Base-by-base conservation (phyloP, 495 filamentous ascomycete species). In the Coniosporium apollinis region DNA sequence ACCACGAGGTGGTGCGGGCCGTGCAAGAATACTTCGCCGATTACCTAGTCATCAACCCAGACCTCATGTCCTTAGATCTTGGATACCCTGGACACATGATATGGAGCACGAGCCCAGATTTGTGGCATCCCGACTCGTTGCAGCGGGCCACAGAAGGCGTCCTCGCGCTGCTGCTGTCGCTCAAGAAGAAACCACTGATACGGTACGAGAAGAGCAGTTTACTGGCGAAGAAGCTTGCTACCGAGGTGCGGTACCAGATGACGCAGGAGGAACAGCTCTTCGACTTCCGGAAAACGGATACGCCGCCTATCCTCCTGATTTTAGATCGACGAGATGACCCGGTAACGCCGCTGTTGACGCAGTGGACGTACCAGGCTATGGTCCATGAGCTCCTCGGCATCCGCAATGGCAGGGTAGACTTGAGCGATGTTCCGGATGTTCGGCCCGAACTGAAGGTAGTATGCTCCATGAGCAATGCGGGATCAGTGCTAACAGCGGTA, bases 331-430 rank as follows among this genome's bases (percentile, higher is more conserved):
- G 89, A 54, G 86, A 94, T 54, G 89, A 97, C 44, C 91, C 89
- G 1, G 76, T 94, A 28, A 97, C 89, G n/a, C 89, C 89, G 0
- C 58, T 97, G 18, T 67, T 97, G 30, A 91, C 82, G 7, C 89
- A 97, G 53, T 97, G 89, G 89, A 96, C 89, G 19, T 97, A 97
- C 53, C 89, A 96, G 55, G 91, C 91, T 6, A 96, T 96, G 89
- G 91, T 96, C 1, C 89, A 97, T 50, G 89, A 96, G 44, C 58
- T 94, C 17, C 67, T 96, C 22, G 91, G 89, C 10, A 94, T 97
- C 37, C 67, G 82, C 39, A 94, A 94, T 54, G 89, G 89, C 14
- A 69, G 84, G 15, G 87, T 96, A 3, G 79, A 92, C 48, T 64
- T 97, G 28, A 76, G 73, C 40, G 72, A 82, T 35, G 79, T 94